Percentiles rank a stretch among this genome's conserved stretches.
phyloP scores from a whole-genome alignment of 148 eudicot genomes.

The Chenopodium suecicum region DNA sequence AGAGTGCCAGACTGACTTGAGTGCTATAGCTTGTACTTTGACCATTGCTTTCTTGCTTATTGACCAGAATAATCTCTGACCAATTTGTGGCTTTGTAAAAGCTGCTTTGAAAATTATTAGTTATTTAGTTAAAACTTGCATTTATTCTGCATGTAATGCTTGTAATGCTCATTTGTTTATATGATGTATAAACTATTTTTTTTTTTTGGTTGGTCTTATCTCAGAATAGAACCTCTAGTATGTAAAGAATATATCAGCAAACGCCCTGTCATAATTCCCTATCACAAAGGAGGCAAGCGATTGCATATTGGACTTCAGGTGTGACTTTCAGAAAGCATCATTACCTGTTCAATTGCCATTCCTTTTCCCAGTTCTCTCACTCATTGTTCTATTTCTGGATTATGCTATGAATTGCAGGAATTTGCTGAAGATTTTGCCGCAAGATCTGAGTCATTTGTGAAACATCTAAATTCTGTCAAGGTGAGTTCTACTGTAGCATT shows the following conservation, averaged over 20 bases:
- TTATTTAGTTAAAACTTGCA: no score
- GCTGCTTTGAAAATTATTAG: no score
- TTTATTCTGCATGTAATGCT: no score
- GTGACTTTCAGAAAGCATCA: conserved; percentile 10
- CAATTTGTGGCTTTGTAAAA: not conserved
- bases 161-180: no score
- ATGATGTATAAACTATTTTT: not conserved
- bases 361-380: not conserved
- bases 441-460: conserved; percentile 56
- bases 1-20: not conserved
- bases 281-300: conserved; percentile 95
- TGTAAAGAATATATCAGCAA: conserved; percentile 70
- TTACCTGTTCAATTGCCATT: not conserved
- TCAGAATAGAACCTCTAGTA: conserved; percentile 88
- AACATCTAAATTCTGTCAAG: conserved; percentile 49
- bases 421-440: conserved; percentile 73
- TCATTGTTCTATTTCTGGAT: conserved; percentile 18
- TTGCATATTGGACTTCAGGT: conserved; percentile 90
- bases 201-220: conserved; percentile 16
- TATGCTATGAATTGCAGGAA: conserved; percentile 52
- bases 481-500: conserved; percentile 38
- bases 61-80: not conserved
- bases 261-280: conserved; percentile 90
- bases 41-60: not conserved
- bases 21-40: not conserved